Evolutionary conservation across 2,329 filamentous ascomycete genomes (phyloP), one percentile per base, ranked within the genome.

Genomic region (Trichocomaceae sp.): DNA sequence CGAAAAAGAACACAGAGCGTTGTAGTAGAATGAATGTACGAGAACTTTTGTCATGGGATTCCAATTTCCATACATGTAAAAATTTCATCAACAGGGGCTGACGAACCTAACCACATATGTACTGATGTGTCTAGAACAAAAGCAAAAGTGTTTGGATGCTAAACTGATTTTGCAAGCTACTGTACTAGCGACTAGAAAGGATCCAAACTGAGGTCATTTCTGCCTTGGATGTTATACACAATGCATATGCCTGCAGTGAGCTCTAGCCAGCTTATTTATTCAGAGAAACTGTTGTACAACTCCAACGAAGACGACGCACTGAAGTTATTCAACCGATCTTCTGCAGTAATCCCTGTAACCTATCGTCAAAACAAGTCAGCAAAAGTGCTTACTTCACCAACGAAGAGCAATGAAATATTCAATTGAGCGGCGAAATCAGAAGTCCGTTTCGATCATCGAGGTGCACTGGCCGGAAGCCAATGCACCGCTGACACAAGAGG

Each of bases 401-500:
- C n/a, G 64, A 60, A 20, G 58, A 59, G 17, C 2, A 42, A 41
- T 8, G n/a, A 19, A 41, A 42, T 22, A 42, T 15, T 41, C 10
- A 64, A 57, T 47, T 63, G 62, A 0, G 61, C 60, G n/a, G 61
- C 31, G 31, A 29, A 50, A 69, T 91, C 87, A 91, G 87, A 90
- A 89, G 87, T 90, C 86, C 85, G 77, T 77, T 87, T 79, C 82
- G 87, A 88, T 89, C 87, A 91, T 88, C 74, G 84, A 79, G 72
- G 76, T 69, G 75, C 77, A 68, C 72, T 64, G 63, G 64, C 62
- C 50, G 12, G 26, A 52, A 51, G 60, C 65, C 60, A 66, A 62
- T 62, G 63, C 68, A 67, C 68, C 79, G 79, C 84, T 93, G 86
- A 88, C 83, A 90, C 90, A 93, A 95, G 90, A 95, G 90, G 90